Percentiles rank a stretch among this genome's conserved stretches.
phyloP scores from a whole-genome alignment of 495 filamentous ascomycete species.

The Arthonia radiata region DNA sequence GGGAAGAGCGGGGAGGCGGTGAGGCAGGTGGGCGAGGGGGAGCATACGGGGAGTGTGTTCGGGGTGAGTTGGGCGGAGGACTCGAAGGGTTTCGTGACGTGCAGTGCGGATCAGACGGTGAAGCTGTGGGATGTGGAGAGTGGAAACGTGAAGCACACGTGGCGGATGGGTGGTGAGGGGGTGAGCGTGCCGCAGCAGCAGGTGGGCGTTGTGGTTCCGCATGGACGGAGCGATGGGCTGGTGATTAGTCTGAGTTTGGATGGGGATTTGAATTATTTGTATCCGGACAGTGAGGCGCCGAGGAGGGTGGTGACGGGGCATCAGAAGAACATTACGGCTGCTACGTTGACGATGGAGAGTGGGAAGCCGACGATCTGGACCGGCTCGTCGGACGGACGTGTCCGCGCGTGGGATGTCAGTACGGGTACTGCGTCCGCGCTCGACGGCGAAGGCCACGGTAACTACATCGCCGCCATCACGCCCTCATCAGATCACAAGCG shows the following conservation, averaged over 20 bases:
- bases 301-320: slow-evolving; percentile 64
- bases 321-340: slow-evolving; percentile 70
- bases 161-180: slow-evolving; percentile 69
- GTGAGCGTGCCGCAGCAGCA: slow-evolving; percentile 61
- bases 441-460: slow-evolving; percentile 56
- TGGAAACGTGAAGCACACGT: slow-evolving; percentile 49
- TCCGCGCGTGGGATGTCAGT: slow-evolving; percentile 55
- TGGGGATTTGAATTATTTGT: slow-evolving; percentile 77
- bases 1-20: slow-evolving; percentile 77
- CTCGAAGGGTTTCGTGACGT: slow-evolving; percentile 71
- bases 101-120: slow-evolving; percentile 82
- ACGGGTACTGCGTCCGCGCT: slow-evolving; percentile 40
- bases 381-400: slow-evolving; percentile 72
- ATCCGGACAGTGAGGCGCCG: slow-evolving; percentile 39
- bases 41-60: slow-evolving; percentile 81
- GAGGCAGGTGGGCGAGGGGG: slow-evolving; percentile 49
- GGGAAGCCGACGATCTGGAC: slow-evolving; percentile 41
- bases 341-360: slow-evolving; percentile 24
- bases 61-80: slow-evolving; percentile 74
- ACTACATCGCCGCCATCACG: slow-evolving; percentile 58
- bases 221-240: slow-evolving; percentile 55
- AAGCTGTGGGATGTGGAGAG: slow-evolving; percentile 71
- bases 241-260: slow-evolving; percentile 72
- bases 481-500: slow-evolving; percentile 26
- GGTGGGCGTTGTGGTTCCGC: slow-evolving; percentile 81